A percentile compares a stretch with the other conserved stretches of the same genome.
Conservation (phyloP, 768 basidiomycete species). For the Rhizopogon vesiculosus region DNA sequence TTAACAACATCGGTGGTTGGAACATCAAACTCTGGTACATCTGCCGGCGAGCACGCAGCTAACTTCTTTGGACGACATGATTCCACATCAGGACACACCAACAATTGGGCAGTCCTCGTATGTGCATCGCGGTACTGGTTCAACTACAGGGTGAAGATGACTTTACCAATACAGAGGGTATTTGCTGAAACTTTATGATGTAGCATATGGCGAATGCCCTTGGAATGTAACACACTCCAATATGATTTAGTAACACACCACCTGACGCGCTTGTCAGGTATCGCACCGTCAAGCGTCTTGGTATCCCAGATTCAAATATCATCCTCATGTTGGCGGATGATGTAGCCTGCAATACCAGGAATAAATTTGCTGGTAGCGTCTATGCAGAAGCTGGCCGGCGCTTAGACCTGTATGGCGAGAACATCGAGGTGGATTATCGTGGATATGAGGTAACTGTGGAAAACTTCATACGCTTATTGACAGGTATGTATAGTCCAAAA, state of each 20-base stretch:
- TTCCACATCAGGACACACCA: constrained; percentile 60
- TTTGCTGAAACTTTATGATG: neutral
- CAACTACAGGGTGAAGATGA: constrained; percentile 81
- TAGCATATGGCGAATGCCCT: constrained; percentile 99
- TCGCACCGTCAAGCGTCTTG: constrained; percentile 94
- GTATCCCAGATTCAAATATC: constrained; percentile 98
- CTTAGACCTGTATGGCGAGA: constrained; percentile 91
- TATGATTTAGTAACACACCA: neutral
- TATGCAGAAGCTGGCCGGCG: constrained; percentile 82
- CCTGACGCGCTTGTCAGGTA: constrained; percentile 53
- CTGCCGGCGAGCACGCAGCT: constrained; percentile 31
- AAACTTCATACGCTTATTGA: constrained; percentile 88
- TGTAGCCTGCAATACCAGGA: constrained; percentile 88
- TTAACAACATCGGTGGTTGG: constrained; percentile 32
- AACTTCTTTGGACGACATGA: constrained; percentile 44
- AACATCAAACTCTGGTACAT: constrained; percentile 11
- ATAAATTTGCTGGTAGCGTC: constrained; percentile 88
- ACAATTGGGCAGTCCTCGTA: constrained; percentile 98
- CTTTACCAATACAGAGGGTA: neutral
- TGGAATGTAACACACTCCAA: constrained; percentile 66
- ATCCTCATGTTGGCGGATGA: constrained; percentile 99
- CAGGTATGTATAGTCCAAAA: constrained; percentile 50
- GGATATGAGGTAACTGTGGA: constrained; percentile 98
- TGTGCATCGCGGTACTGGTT: constrained; percentile 97
- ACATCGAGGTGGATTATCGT: constrained; percentile 97